Evolutionary conservation across 345 rosid genomes (phyloP).

Genomic region (Zanthoxylum bungeanum): DNA sequence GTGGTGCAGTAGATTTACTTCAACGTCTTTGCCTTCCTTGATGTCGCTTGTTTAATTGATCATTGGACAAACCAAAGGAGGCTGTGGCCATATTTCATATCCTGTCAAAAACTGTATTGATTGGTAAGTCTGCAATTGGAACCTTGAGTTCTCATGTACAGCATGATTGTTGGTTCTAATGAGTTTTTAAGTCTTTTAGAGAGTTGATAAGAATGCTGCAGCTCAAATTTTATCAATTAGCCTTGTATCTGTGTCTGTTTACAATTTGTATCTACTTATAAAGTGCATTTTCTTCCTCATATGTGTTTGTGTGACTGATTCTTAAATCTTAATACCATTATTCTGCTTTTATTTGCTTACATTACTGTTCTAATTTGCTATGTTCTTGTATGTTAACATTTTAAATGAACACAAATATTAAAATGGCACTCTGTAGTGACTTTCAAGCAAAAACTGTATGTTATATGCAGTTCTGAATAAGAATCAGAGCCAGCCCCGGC

Average conservation of each 20-base stretch:
- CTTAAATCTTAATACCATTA: background rate
- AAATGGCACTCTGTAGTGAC: background rate
- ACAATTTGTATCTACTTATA: background rate
- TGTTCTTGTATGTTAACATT: background rate
- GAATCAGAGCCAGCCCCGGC: no score
- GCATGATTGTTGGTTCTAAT: constrained; percentile 1
- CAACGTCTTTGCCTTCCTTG: background rate
- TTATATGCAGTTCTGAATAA: no score
- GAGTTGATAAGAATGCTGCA: background rate
- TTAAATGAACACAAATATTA: background rate
- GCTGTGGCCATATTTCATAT: background rate
- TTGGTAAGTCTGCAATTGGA: background rate
- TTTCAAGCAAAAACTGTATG: background rate
- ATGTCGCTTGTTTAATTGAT: constrained; percentile 7
- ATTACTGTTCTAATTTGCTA: background rate
- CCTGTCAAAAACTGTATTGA: background rate
- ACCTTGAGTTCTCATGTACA: background rate
- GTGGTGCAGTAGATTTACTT: background rate
- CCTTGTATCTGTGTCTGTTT: background rate
- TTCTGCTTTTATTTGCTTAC: background rate
- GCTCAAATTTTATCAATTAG: constrained; percentile 7
- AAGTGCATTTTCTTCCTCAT: background rate
- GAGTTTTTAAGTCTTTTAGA: no score
- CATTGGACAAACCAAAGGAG: constrained; percentile 4
- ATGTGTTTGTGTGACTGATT: no score